These are phyloP conservation scores for Sporormia fimetaria DNA, from an alignment of 495 filamentous ascomycete genomes.

Conservation along the genomic window DNA sequence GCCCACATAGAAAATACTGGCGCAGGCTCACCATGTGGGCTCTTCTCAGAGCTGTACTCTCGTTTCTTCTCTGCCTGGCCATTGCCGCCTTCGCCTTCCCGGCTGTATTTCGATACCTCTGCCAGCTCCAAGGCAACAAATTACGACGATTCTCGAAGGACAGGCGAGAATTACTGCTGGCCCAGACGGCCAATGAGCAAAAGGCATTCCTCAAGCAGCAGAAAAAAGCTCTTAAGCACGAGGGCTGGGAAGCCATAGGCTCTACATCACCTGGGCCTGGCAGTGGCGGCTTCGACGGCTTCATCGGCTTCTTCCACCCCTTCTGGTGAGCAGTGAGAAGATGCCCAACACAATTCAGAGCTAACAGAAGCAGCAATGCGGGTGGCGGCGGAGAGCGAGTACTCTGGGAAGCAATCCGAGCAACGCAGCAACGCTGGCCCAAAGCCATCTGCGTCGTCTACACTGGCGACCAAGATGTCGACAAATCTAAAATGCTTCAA, in stretches of 20 bases:
- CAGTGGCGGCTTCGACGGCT: conserved; percentile 66
- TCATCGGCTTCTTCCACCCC: conserved; percentile 94
- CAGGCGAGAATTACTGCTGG: conserved; percentile 50
- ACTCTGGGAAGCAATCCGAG: conserved; percentile 87
- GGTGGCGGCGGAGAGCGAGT: conserved; percentile 94
- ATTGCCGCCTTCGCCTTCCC: conserved; percentile 17
- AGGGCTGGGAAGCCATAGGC: no score
- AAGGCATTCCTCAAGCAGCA: conserved; percentile 37
- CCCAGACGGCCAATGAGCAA: conserved; percentile 49
- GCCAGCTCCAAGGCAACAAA: conserved; percentile 48
- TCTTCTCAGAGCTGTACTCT: conserved; percentile 27
- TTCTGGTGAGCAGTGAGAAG: conserved; percentile 56
- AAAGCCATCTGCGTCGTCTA: conserved; percentile 83
- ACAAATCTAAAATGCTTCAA: conserved; percentile 64
- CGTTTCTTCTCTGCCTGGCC: conserved; percentile 22
- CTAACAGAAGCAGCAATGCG: conserved; percentile 55
- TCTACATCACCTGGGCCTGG: no score
- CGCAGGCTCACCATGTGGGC: conserved; percentile 13
- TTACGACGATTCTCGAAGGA: conserved; percentile 55
- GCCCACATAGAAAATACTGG: no score
- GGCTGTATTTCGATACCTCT: conserved; percentile 32
- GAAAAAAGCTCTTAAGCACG: conserved; percentile 23
- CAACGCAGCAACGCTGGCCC: conserved; percentile 82
- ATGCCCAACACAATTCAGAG: background rate
- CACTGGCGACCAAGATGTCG: conserved; percentile 82